A percentile compares a stretch with the other conserved stretches of the same genome.
These are phyloP conservation scores for Barbarea vulgaris DNA, from an alignment of 345 rosid genomes.

Conservation along the genomic window DNA sequence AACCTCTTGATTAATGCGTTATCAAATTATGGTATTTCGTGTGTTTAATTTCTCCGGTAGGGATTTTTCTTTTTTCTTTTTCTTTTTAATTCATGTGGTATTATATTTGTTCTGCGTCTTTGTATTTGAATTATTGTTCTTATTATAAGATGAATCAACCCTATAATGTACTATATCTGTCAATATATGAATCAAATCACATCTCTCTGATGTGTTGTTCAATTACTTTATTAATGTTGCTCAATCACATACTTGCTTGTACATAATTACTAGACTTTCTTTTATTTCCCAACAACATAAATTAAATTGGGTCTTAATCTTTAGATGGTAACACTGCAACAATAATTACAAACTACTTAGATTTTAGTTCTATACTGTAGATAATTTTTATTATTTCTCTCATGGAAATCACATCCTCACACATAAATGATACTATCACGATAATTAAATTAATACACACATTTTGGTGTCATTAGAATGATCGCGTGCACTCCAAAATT, in stretches of 20 bases:
- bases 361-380: not conserved
- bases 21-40: not conserved
- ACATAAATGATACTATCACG: not conserved
- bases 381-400: not conserved
- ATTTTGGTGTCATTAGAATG: constrained; percentile 17
- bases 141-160: not conserved
- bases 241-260: constrained; percentile 5
- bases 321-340: not conserved
- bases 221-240: not conserved
- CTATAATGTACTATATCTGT: constrained; percentile 6
- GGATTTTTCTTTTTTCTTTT: not conserved
- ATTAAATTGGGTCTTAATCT: not conserved
- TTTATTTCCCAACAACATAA: not conserved
- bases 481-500: not conserved
- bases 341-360: not conserved
- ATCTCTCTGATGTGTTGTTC: constrained; percentile 5
- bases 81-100: not conserved
- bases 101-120: constrained; percentile 16
- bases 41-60: not conserved
- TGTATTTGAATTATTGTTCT: constrained; percentile 4
- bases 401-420: not conserved
- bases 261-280: not conserved
- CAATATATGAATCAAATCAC: constrained; percentile 3
- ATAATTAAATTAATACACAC: not conserved
- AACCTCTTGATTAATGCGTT: not conserved